These are phyloP conservation scores for Zymoseptoria crescenta DNA, from an alignment of 2,329 filamentous ascomycete species.

Conservation along the genomic window DNA sequence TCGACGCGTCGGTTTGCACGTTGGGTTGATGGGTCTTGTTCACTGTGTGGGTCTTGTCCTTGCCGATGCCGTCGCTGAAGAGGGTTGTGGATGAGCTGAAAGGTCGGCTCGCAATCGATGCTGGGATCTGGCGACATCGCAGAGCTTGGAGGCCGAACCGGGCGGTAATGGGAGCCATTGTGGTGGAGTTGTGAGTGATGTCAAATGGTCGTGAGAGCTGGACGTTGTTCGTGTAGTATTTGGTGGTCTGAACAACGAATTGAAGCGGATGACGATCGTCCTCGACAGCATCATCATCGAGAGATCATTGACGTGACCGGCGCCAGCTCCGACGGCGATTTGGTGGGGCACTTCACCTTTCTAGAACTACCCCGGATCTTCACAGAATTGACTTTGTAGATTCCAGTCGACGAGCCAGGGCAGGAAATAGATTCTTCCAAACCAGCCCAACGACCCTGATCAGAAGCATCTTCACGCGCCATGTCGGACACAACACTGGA, in stretches of 20 bases:
- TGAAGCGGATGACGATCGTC: background rate
- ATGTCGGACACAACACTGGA: slow-evolving; percentile 1
- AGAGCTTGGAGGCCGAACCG: background rate
- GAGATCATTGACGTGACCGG: background rate
- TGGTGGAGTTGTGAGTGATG: background rate
- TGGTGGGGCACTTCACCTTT: background rate
- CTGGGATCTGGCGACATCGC: background rate
- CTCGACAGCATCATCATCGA: background rate
- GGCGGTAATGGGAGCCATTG: background rate
- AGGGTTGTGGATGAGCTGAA: slow-evolving; percentile 13
- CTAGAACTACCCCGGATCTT: background rate
- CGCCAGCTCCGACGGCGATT: background rate
- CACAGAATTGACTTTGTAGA: background rate
- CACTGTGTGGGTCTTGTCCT: slow-evolving; percentile 19
- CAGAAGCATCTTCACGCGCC: too few relatives aligned
- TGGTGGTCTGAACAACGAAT: slow-evolving; percentile 14
- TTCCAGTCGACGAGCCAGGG: too few relatives aligned
- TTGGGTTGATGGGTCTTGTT: slow-evolving; percentile 22
- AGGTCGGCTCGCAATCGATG: background rate
- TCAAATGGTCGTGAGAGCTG: slow-evolving; percentile 1
- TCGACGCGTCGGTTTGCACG: slow-evolving; percentile 15
- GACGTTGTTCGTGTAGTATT: slow-evolving; percentile 28
- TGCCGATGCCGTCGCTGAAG: slow-evolving; percentile 10
- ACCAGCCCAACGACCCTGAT: too few relatives aligned
- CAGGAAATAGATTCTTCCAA: background rate